Percentiles rank a stretch among this genome's conserved stretches.
phyloP scores from a whole-genome alignment of 768 basidiomycete genomes.

The Lactarius pseudohatsudake region DNA sequence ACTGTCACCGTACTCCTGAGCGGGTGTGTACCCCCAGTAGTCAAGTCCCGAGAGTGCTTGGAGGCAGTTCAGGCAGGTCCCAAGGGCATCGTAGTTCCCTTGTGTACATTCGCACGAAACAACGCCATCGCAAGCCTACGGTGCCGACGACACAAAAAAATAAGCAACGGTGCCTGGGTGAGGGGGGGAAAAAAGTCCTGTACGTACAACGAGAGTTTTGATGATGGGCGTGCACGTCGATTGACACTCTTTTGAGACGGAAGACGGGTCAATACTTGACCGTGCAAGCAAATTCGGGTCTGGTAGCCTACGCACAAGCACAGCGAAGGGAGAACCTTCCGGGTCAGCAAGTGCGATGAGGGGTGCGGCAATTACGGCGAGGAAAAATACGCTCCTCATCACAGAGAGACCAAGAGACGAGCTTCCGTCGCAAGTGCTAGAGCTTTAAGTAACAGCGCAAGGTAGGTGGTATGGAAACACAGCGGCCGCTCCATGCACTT shows the following conservation, averaged over 20 bases:
- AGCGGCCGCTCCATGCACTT: neutral
- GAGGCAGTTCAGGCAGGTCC: conserved; percentile 9
- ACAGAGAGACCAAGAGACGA: neutral
- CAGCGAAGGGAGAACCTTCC: neutral
- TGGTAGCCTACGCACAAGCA: neutral
- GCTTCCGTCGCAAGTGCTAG: neutral
- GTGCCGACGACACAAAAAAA: no score
- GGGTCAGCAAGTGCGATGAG: conserved; percentile 3
- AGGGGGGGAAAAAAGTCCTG: neutral
- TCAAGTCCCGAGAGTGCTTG: neutral
- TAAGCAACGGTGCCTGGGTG: neutral
- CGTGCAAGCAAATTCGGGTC: neutral
- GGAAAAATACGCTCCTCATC: conserved; percentile 3
- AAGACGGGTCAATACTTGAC: neutral
- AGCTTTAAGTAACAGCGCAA: neutral
- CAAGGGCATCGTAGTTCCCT: conserved; percentile 1
- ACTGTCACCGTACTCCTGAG: neutral
- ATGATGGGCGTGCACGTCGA: conserved; percentile 8
- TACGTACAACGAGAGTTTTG: conserved; percentile 6
- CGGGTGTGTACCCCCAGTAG: no score
- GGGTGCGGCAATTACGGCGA: neutral
- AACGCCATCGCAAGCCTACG: neutral
- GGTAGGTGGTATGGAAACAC: neutral
- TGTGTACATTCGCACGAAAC: conserved; percentile 16
- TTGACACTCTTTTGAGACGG: conserved; percentile 7